Evolutionary conservation across 495 filamentous ascomycete genomes (phyloP).

Genomic region (Talaromyces ruber): DNA sequence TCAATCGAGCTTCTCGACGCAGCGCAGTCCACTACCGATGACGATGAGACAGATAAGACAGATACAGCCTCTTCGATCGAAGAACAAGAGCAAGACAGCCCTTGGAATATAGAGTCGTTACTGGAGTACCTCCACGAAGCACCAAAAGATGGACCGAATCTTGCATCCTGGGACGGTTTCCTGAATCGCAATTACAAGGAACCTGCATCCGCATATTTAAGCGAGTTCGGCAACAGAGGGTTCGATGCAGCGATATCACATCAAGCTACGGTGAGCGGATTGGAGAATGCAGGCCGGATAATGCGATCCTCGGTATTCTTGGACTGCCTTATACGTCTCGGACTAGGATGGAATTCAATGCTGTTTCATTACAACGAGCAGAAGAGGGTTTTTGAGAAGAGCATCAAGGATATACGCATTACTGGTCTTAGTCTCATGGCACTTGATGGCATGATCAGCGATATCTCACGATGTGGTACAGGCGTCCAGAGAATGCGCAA

Average conservation of each 20-base stretch:
- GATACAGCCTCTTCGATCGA: conserved; percentile 3
- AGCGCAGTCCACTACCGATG: conserved; percentile 9
- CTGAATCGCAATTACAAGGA: conserved; percentile 32
- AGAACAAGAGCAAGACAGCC: conserved; percentile 9
- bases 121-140: conserved; percentile 14
- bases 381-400: conserved; percentile 48
- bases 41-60: conserved; percentile 12
- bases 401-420: conserved; percentile 46
- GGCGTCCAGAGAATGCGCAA: conserved; percentile 52
- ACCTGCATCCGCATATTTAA: conserved; percentile 54
- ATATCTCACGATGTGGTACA: conserved; percentile 59
- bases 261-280: conserved; percentile 7
- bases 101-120: conserved; percentile 40
- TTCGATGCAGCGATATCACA: conserved; percentile 61
- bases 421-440: conserved; percentile 58
- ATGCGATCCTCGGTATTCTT: conserved; percentile 43
- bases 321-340: conserved; percentile 58
- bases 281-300: conserved; percentile 11
- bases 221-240: conserved; percentile 62
- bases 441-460: conserved; percentile 46
- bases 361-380: conserved; percentile 63
- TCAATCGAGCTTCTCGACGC: conserved; percentile 22
- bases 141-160: conserved; percentile 21
- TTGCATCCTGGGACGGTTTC: conserved; percentile 70
- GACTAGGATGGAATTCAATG: conserved; percentile 71